Base-by-base conservation (phyloP, 2,329 filamentous ascomycete genomes). In the Cladorrhinum sp. region DNA sequence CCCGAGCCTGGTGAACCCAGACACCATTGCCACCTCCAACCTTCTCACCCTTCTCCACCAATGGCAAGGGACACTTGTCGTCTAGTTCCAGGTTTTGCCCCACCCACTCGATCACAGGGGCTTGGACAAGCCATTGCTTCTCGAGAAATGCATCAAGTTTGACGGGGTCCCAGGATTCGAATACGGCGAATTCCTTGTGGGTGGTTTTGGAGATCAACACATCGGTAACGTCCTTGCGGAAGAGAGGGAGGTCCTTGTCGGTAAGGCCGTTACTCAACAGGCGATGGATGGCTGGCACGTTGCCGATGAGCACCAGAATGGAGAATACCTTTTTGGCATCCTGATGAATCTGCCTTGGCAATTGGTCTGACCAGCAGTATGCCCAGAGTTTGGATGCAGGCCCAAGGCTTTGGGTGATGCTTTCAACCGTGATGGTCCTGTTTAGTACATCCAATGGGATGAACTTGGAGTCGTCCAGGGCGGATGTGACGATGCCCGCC, bases 281-380 rank as follows among this genome's bases (percentile, higher is more conserved):
- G 6, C 8, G 23, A 4, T 55, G 20, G 21, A 55, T 55, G 2
- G 30, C 21, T 24, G 53, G 20, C 4, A 16, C 20, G 6, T 55
- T 42, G 30, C n/a, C 53, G n/a, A 55, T 42, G 14, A 55, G 53
- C 4, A 55, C 53, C 14, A 55, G 53, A 46, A 55, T 46, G 21
- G 53, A 18, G 14, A 55, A 55, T 1, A 55, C 10, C 2, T 18
- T 55, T 16, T 24, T 21, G 21, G 53, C 53, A 3, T 46, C 20
- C 16, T 42, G 18, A 16, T 55, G 53, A 10, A 55, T 55, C 33
- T 42, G 30, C 14, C 33, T 36, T 3, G 33, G 30, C 5, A 55
- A n/a, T 5, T 33, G 21, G 36, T 42, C 33, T 14, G 33, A 16
- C 20, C 30, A 55, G 33, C 21, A 12, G 9, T 6, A 10, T 7